These are phyloP conservation scores for Aureobasidium musti DNA, from an alignment of 2,329 filamentous ascomycete species.

Conservation along the genomic window DNA sequence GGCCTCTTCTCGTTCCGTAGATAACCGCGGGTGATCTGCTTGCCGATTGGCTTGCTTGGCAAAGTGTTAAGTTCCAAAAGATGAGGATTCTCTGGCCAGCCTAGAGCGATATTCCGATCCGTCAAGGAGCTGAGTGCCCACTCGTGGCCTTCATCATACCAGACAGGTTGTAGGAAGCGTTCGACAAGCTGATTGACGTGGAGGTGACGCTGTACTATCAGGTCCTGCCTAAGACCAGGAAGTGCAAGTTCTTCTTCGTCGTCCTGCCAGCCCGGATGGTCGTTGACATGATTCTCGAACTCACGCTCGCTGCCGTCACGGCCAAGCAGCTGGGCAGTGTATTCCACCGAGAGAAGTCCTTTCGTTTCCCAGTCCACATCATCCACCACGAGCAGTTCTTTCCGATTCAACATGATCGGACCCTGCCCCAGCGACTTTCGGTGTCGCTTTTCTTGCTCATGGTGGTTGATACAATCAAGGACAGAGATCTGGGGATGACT, in stretches of 20 bases:
- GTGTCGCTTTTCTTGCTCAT: neutral
- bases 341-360: neutral
- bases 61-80: neutral
- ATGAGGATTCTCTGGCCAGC: neutral
- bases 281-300: neutral
- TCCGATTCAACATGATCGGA: neutral
- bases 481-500: neutral
- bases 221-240: neutral
- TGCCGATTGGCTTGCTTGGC: neutral
- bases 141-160: conserved; percentile 8
- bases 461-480: conserved; percentile 4
- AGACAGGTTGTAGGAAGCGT: neutral
- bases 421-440: neutral
- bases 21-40: neutral
- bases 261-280: neutral
- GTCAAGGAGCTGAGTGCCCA: neutral
- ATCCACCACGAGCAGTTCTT: neutral
- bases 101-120: neutral
- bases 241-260: conserved; percentile 12
- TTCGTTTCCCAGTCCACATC: neutral
- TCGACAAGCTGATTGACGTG: neutral
- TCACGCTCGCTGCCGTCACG: neutral
- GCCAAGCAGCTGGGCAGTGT: neutral
- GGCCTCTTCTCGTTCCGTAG: neutral
- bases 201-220: neutral